Conservation (phyloP, 2,329 filamentous ascomycete species). For the Epicoccum nigrum region DNA sequence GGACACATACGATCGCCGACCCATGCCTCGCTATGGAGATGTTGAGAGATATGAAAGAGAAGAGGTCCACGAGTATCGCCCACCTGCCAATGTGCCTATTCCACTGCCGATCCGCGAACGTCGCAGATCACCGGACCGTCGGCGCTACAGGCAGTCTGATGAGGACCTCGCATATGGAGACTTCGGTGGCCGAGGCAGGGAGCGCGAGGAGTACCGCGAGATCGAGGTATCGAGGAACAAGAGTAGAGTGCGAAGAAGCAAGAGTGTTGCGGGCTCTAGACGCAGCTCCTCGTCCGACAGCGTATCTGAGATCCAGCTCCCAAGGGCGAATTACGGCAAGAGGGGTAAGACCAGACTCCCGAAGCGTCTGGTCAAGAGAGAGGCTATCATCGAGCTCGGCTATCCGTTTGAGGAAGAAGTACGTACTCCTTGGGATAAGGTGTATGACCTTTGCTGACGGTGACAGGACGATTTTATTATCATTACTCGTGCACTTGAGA, state of each 20-base stretch:
- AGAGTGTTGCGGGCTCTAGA: conserved; percentile 38
- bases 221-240: conserved; percentile 56
- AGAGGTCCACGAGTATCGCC: conserved; percentile 59
- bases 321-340: conserved; percentile 49
- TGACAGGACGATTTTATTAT: conserved; percentile 77
- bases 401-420: conserved; percentile 91
- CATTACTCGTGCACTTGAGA: conserved; percentile 82
- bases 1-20: conserved; percentile 85
- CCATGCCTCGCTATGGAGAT: conserved; percentile 63
- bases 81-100: conserved; percentile 72
- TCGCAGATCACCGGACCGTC: conserved; percentile 53
- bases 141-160: conserved; percentile 71
- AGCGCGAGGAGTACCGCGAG: conserved; percentile 55
- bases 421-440: conserved; percentile 33
- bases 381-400: conserved; percentile 80
- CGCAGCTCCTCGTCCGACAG: conserved; percentile 51
- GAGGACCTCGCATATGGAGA: conserved; percentile 65
- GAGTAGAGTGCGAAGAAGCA: conserved; percentile 42
- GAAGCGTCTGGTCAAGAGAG: conserved; percentile 76
- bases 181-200: conserved; percentile 34
- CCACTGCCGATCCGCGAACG: conserved; percentile 64
- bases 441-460: conserved; percentile 34
- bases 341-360: conserved; percentile 92
- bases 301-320: conserved; percentile 48
- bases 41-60: conserved; percentile 60